These are phyloP conservation scores for Polyplosphaeria fusca DNA, from an alignment of 495 filamentous ascomycete species.

Conservation along the genomic window DNA sequence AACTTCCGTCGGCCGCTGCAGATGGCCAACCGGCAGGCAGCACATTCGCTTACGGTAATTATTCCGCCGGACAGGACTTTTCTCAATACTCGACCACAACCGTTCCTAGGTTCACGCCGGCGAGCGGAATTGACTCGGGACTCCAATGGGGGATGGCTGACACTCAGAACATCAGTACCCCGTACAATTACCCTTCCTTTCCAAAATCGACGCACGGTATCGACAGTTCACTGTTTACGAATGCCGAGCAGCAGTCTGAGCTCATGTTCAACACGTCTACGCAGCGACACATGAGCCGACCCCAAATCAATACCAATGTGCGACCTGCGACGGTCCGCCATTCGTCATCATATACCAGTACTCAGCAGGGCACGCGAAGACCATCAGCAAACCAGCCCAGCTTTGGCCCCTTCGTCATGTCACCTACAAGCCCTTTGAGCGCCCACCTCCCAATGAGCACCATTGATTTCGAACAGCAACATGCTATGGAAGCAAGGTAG, in stretches of 20 bases:
- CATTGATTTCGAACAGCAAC: slow-evolving; percentile 10
- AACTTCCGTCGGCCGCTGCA: slow-evolving; percentile 12
- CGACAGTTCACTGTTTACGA: slow-evolving; percentile 7
- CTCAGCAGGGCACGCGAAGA: slow-evolving; percentile 1
- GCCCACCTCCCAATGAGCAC: not conserved
- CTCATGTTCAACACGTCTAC: not conserved
- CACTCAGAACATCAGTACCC: slow-evolving; percentile 1
- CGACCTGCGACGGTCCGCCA: not conserved
- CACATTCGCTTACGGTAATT: slow-evolving; percentile 24
- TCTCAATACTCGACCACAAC: slow-evolving; percentile 1
- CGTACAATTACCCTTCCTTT: slow-evolving; percentile 6
- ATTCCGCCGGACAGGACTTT: slow-evolving; percentile 24
- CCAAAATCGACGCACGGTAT: slow-evolving; percentile 2
- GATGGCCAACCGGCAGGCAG: slow-evolving; percentile 12
- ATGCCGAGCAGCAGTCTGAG: not conserved
- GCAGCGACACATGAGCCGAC: slow-evolving; percentile 1
- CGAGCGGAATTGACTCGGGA: slow-evolving; percentile 1
- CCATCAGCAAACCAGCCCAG: slow-evolving; percentile 1
- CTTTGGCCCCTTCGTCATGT: slow-evolving; percentile 9
- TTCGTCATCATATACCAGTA: slow-evolving; percentile 8
- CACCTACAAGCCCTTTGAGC: slow-evolving; percentile 8
- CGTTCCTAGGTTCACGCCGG: slow-evolving; percentile 5
- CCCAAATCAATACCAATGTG: slow-evolving; percentile 15
- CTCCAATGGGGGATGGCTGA: slow-evolving; percentile 17
- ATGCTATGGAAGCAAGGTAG: slow-evolving; percentile 14